Conservation (phyloP, 352 stramenopile species). For the Globisporangium ultimum region DNA sequence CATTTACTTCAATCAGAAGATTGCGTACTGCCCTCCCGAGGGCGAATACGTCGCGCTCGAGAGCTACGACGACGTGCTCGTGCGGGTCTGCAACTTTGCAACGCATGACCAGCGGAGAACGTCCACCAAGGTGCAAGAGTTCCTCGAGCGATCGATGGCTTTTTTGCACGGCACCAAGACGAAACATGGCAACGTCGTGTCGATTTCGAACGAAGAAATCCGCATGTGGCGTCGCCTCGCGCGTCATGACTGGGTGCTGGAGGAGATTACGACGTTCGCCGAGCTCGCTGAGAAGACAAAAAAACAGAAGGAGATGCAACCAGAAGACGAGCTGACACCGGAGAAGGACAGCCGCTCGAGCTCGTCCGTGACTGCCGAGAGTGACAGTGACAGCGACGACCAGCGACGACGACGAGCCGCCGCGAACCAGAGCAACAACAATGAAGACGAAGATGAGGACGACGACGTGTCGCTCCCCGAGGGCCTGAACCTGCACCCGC, state of each 20-base stretch:
- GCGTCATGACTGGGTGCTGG: slow-evolving; percentile 55
- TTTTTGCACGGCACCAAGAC: slow-evolving; percentile 65
- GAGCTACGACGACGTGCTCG: slow-evolving; percentile 74
- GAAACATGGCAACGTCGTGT: slow-evolving; percentile 67
- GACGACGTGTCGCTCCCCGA: slow-evolving; percentile 19
- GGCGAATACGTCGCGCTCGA: slow-evolving; percentile 51
- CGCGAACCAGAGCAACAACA: slow-evolving; percentile 26
- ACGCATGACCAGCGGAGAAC: slow-evolving; percentile 65
- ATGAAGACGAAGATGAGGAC: slow-evolving; percentile 30
- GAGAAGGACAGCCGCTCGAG: slow-evolving; percentile 49
- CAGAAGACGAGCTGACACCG: slow-evolving; percentile 17
- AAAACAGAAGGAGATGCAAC: slow-evolving; percentile 2
- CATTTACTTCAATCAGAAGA: slow-evolving; percentile 20
- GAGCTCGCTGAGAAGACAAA: slow-evolving; percentile 3
- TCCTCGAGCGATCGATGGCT: slow-evolving; percentile 70
- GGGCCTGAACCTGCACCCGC: slow-evolving; percentile 18
- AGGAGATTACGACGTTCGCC: slow-evolving; percentile 45
- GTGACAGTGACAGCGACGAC: slow-evolving; percentile 55
- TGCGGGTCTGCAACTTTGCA: slow-evolving; percentile 67
- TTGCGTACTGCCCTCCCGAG: slow-evolving; percentile 21
- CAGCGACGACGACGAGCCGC: slow-evolving; percentile 18
- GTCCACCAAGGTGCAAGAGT: slow-evolving; percentile 71
- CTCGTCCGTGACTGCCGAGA: slow-evolving; percentile 50
- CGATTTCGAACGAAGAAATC: slow-evolving; percentile 81
- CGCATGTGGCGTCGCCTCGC: slow-evolving; percentile 74